These are phyloP conservation scores for Closterium sp. DNA, from an alignment of 139 green algal genomes.

Conservation along the genomic window DNA sequence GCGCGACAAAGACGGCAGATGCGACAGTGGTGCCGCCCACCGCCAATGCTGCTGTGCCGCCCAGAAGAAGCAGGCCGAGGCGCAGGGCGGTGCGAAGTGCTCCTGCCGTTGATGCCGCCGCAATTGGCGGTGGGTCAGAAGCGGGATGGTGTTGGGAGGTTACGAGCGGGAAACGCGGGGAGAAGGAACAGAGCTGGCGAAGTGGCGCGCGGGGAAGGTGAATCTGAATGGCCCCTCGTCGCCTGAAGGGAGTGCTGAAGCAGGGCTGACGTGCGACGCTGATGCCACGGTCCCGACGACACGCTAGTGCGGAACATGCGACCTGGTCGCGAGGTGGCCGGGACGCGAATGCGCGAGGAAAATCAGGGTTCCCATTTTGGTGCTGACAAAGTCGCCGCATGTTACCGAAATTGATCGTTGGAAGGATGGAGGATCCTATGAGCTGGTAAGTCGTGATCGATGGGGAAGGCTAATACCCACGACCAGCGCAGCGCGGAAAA, in stretches of 20 bases:
- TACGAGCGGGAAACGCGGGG: not conserved
- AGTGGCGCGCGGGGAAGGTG: not conserved
- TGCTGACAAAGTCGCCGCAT: not conserved
- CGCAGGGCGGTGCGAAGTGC: not conserved
- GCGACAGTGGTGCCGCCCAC: not conserved
- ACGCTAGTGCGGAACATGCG: not conserved
- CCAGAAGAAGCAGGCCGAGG: not conserved
- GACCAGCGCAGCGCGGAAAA: too few species aligned
- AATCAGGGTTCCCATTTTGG: not conserved
- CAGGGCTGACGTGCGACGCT: not conserved
- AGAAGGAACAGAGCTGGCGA: not conserved
- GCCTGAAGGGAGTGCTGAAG: not conserved
- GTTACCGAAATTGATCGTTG: too few species aligned
- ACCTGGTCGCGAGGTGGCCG: not conserved
- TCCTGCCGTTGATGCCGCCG: not conserved
- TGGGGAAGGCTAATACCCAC: too few species aligned
- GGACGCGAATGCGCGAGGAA: not conserved
- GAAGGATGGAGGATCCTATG: too few species aligned
- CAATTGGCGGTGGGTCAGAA: not conserved
- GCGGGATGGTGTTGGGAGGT: not conserved
- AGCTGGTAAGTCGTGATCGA: too few species aligned
- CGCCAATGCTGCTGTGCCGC: not conserved
- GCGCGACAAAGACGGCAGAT: not conserved
- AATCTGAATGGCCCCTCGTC: not conserved
- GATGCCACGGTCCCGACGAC: not conserved